Conservation (phyloP, 768 basidiomycete species). For the Calocybe cyanea region DNA sequence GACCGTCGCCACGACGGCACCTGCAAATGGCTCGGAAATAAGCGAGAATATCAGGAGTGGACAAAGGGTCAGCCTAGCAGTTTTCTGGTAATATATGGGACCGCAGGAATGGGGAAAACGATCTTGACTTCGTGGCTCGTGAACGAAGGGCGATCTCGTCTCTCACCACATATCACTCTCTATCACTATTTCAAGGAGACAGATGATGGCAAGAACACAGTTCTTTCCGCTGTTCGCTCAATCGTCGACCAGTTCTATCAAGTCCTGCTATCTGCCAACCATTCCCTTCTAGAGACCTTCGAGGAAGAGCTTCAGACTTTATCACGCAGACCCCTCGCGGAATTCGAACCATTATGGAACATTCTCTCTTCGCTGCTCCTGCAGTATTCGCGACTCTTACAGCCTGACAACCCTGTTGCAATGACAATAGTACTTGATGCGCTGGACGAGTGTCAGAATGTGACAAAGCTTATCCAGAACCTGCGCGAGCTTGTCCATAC, state of each 20-base stretch:
- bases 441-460: conserved; percentile 4
- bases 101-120: too few species aligned
- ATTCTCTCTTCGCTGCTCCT: not conserved
- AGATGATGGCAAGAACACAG: not conserved
- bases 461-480: not conserved
- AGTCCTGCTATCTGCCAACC: not conserved
- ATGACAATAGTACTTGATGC: conserved; percentile 1
- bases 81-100: not conserved
- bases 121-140: not conserved
- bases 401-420: too few species aligned
- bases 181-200: too few species aligned
- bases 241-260: not conserved
- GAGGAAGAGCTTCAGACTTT: not conserved
- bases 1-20: not conserved
- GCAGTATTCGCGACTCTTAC: not conserved
- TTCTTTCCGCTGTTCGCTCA: not conserved
- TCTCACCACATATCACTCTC: not conserved
- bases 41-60: not conserved
- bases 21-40: not conserved
- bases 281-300: not conserved
- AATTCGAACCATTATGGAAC: too few species aligned
- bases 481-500: not conserved
- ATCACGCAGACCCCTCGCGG: not conserved
- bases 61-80: not conserved
- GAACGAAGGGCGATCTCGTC: not conserved